Evolutionary conservation across 2,329 filamentous ascomycete genomes (phyloP).

Genomic region (Talaromyces sp.): DNA sequence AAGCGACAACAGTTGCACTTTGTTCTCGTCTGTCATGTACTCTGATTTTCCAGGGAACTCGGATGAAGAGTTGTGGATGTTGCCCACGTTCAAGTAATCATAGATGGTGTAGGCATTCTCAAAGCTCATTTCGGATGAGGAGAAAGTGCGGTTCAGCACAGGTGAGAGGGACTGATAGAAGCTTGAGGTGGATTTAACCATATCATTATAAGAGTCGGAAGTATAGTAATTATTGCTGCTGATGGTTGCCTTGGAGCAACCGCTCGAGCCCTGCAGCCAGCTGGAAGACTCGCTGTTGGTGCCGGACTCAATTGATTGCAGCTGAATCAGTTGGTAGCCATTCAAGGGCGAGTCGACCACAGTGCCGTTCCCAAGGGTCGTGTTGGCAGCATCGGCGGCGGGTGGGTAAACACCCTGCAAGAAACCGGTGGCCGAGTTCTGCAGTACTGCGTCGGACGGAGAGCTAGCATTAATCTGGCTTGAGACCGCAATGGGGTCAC

Average conservation of each 20-base stretch:
- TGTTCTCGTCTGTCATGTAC: constrained; percentile 62
- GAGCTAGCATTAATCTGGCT: constrained; percentile 73
- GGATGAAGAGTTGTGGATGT: constrained; percentile 58
- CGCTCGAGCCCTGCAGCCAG: constrained; percentile 62
- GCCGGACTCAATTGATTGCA: constrained; percentile 64
- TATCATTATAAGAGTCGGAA: constrained; percentile 52
- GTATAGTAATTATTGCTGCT: constrained; percentile 64
- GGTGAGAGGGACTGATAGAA: constrained; percentile 59
- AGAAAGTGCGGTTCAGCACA: constrained; percentile 57
- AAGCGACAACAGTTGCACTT: constrained; percentile 69
- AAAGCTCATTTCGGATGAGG: constrained; percentile 53
- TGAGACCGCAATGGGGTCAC: constrained; percentile 65
- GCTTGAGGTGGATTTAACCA: constrained; percentile 52
- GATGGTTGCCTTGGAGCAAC: constrained; percentile 57
- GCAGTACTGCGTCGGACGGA: constrained; percentile 75
- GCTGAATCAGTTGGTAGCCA: constrained; percentile 82
- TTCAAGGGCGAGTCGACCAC: constrained; percentile 68
- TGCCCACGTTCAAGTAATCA: constrained; percentile 65
- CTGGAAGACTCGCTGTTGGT: constrained; percentile 60
- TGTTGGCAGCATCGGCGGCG: constrained; percentile 52
- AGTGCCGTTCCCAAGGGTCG: constrained; percentile 72
- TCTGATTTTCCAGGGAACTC: constrained; percentile 41
- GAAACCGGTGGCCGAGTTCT: constrained; percentile 78
- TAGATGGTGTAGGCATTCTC: constrained; percentile 69
- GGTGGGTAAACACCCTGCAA: constrained; percentile 87